These are phyloP conservation scores for Gossypium trilobum DNA, from an alignment of 441 rosid genomes.

Conservation along the genomic window DNA sequence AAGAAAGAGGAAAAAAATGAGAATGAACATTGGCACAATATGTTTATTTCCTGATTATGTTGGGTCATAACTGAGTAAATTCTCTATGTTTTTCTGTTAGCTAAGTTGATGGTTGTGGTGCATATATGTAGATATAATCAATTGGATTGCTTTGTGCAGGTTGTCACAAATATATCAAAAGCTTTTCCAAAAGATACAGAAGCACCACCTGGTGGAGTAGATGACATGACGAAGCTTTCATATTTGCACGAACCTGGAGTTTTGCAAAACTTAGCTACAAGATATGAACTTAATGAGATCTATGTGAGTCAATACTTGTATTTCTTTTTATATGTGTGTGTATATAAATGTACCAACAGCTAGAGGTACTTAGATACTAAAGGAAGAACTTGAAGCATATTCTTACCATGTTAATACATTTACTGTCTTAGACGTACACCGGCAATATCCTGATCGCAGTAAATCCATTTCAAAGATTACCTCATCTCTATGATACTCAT, in stretches of 20 bases:
- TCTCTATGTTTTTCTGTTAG: background rate
- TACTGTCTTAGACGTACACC: conserved; percentile 76
- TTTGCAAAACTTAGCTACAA: conserved; percentile 70
- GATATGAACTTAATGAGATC: conserved; percentile 95
- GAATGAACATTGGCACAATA: background rate
- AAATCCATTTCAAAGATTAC: conserved; percentile 95
- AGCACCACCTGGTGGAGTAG: conserved; percentile 96
- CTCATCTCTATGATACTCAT: conserved; percentile 93
- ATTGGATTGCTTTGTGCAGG: conserved; percentile 37
- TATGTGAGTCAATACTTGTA: conserved; percentile 48
- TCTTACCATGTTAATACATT: conserved; percentile 3
- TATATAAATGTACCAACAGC: background rate
- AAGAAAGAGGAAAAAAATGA: background rate
- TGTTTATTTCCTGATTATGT: background rate
- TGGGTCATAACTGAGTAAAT: background rate
- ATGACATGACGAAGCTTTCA: conserved; percentile 99
- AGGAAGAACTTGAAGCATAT: background rate
- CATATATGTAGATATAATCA: conserved; percentile 4
- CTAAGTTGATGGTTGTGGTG: background rate
- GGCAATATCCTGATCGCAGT: conserved; percentile 97
- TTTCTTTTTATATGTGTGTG: background rate
- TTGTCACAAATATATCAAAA: conserved; percentile 65
- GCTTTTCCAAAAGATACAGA: conserved; percentile 92
- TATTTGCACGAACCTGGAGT: conserved; percentile 99
- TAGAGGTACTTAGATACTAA: background rate